Percentiles rank a stretch among this genome's conserved stretches.
phyloP scores from a whole-genome alignment of 179 eudicot species.

The Silene vulgaris region DNA sequence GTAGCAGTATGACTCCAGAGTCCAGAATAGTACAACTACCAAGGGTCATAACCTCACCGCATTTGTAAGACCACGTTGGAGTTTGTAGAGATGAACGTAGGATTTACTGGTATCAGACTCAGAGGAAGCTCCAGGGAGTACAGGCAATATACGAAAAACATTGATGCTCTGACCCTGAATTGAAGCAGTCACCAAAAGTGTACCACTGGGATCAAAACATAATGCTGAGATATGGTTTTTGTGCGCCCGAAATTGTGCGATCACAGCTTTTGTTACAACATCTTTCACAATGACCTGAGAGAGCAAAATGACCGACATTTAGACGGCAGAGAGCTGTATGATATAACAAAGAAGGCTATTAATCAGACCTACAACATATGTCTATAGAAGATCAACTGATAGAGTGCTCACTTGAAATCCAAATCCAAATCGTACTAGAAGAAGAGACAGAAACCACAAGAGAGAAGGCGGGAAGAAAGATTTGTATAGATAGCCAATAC shows the following conservation, averaged over 20 bases:
- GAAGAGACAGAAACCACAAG: conserved; percentile 17
- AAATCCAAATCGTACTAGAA: not conserved
- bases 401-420: conserved; percentile 13
- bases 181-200: conserved; percentile 76
- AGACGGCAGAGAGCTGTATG: not conserved
- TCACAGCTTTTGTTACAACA: conserved; percentile 55
- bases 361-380: conserved; percentile 7
- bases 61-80: conserved; percentile 84
- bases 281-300: conserved; percentile 74
- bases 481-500: not conserved
- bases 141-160: conserved; percentile 66
- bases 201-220: conserved; percentile 86
- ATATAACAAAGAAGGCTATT: not conserved
- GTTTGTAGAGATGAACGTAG: conserved; percentile 68
- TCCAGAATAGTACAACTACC: not conserved
- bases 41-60: conserved; percentile 51
- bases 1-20: not conserved
- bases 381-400: not conserved
- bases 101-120: conserved; percentile 43
- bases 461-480: not conserved
- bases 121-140: conserved; percentile 33
- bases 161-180: conserved; percentile 81
- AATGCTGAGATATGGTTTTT: conserved; percentile 71
- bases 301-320: not conserved
- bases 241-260: conserved; percentile 82